Conservation (phyloP, 805 yeast genomes). For the Scheffersomyces stipitis region DNA sequence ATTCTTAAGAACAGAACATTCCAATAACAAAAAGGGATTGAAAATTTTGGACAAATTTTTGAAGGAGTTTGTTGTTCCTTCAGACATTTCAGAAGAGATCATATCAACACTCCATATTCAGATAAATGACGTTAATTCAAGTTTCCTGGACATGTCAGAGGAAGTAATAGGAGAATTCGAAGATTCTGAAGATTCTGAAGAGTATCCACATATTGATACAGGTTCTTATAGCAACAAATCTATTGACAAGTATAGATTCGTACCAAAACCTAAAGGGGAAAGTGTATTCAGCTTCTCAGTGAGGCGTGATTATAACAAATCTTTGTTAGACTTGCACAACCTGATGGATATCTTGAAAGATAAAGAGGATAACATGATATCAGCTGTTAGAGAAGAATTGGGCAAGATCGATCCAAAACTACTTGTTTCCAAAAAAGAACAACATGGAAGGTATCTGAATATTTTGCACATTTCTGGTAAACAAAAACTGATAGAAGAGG, state of each 20-base stretch:
- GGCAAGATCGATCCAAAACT: slow-evolving; percentile 29
- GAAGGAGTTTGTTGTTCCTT: slow-evolving; percentile 37
- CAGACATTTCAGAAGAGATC: slow-evolving; percentile 42
- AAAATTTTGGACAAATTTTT: slow-evolving; percentile 22
- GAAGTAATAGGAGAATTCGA: background rate
- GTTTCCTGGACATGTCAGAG: background rate
- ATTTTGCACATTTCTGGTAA: slow-evolving; percentile 50
- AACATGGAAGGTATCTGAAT: slow-evolving; percentile 32
- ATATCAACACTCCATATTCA: slow-evolving; percentile 27
- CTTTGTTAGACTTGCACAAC: slow-evolving; percentile 33
- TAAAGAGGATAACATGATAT: slow-evolving; percentile 25
- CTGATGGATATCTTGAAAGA: slow-evolving; percentile 22
- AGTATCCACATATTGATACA: slow-evolving; percentile 5
- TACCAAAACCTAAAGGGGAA: slow-evolving; percentile 1
- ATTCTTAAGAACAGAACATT: slow-evolving; percentile 19
- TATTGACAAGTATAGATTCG: slow-evolving; percentile 20
- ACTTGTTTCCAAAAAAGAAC: slow-evolving; percentile 24
- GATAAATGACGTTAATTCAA: background rate
- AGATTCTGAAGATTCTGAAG: slow-evolving; percentile 3
- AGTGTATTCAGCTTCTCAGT: slow-evolving; percentile 27
- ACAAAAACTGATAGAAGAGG: slow-evolving; percentile 24
- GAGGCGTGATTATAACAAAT: slow-evolving; percentile 31
- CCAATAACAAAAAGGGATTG: slow-evolving; percentile 17
- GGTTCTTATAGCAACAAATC: slow-evolving; percentile 19
- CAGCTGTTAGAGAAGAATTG: slow-evolving; percentile 17